Evolutionary conservation across 1,139 yeast genomes (phyloP).

Genomic region (Blastobotrys persicus): DNA sequence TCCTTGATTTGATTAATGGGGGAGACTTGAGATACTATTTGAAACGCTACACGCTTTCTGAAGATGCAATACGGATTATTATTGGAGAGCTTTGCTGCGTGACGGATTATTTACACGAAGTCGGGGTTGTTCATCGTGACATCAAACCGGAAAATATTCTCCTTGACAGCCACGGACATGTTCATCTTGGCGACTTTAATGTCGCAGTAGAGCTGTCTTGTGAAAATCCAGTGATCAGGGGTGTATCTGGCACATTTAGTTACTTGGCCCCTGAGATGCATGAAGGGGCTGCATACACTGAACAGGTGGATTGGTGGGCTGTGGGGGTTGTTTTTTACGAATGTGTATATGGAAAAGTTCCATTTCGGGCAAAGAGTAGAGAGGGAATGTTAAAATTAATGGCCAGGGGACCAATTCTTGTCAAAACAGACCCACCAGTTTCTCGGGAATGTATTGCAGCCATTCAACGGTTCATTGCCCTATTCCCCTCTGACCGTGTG

Average conservation of each 20-base stretch:
- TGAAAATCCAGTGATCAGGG: slow-evolving; percentile 40
- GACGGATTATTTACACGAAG: slow-evolving; percentile 59
- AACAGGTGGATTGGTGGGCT: slow-evolving; percentile 89
- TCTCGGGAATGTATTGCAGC: slow-evolving; percentile 28
- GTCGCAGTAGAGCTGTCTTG: slow-evolving; percentile 38
- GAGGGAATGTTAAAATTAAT: slow-evolving; percentile 22
- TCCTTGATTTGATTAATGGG: slow-evolving; percentile 79
- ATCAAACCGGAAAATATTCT: slow-evolving; percentile 69
- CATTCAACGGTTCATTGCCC: slow-evolving; percentile 25
- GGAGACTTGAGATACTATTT: slow-evolving; percentile 84
- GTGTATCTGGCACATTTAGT: slow-evolving; percentile 84
- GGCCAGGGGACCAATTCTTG: slow-evolving; percentile 21
- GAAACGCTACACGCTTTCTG: slow-evolving; percentile 50
- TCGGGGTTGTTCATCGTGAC: slow-evolving; percentile 65
- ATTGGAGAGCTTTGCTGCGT: slow-evolving; percentile 69
- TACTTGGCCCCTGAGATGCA: slow-evolving; percentile 86
- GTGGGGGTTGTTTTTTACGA: slow-evolving; percentile 83
- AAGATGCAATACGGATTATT: slow-evolving; percentile 61
- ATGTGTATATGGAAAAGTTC: slow-evolving; percentile 77
- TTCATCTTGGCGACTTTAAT: slow-evolving; percentile 70
- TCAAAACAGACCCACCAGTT: slow-evolving; percentile 26
- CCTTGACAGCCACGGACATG: slow-evolving; percentile 65
- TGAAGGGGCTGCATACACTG: slow-evolving; percentile 66
- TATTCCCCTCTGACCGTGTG: slow-evolving; percentile 25
- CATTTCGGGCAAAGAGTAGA: slow-evolving; percentile 60